A percentile compares a stretch with the other conserved stretches of the same genome.
phyloP scores from a whole-genome alignment of 2,329 filamentous ascomycete genomes.

The Colletotrichum filicis region DNA sequence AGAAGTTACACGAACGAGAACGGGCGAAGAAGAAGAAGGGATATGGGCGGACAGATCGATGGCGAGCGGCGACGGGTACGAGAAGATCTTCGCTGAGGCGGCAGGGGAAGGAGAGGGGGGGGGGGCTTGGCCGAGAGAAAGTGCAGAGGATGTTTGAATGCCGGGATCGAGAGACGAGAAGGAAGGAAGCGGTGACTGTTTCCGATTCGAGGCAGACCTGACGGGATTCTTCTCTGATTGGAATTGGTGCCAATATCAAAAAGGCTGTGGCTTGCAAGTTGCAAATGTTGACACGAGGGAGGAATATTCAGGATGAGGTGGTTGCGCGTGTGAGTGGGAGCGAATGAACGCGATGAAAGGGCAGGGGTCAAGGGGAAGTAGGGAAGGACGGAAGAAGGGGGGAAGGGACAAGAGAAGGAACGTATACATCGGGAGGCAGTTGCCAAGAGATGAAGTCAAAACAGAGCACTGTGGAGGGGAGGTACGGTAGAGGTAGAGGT shows the following conservation, averaged over 20 bases:
- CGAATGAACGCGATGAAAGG: neutral
- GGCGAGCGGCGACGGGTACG: neutral
- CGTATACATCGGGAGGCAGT: neutral
- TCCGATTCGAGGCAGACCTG: neutral
- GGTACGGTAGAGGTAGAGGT: neutral
- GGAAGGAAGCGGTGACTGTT: neutral
- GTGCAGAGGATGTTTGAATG: neutral
- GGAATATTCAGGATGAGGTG: neutral
- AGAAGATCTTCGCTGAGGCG: neutral
- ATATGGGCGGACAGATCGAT: constrained; percentile 9
- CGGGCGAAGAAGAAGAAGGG: constrained; percentile 5
- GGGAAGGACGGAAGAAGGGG: neutral
- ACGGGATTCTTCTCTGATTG: neutral
- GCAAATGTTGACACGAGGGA: neutral
- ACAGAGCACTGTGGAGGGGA: constrained; percentile 14
- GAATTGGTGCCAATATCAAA: neutral
- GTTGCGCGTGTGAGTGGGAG: neutral
- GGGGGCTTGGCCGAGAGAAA: neutral
- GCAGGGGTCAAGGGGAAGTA: neutral
- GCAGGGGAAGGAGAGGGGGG: too few relatives aligned
- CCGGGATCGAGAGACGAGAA: neutral
- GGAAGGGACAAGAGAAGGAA: neutral
- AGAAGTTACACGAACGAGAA: constrained; percentile 20
- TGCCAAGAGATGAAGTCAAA: constrained; percentile 30
- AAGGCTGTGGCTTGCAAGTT: neutral